Conservation (phyloP, 139 green algal genomes). For the Coccomyxa sp. region DNA sequence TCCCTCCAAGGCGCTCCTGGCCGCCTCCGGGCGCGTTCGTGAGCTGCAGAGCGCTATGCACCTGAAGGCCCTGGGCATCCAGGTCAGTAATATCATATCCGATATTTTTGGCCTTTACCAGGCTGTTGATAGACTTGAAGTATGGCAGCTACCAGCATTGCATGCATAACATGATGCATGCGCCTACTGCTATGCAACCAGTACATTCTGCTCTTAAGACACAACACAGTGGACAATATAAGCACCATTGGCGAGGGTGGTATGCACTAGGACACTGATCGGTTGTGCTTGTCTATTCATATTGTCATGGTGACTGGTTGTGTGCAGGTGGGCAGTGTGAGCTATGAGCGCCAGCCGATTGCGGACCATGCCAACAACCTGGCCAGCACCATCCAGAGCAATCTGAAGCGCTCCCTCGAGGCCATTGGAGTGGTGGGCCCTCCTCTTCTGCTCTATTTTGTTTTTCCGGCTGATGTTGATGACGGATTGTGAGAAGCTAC, state of each 20-base stretch:
- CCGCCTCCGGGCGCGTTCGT: slow-evolving; percentile 87
- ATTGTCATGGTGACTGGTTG: no score
- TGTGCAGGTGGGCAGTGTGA: slow-evolving; percentile 68
- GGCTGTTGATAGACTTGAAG: no score
- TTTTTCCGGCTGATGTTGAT: background rate
- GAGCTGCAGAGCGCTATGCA: slow-evolving; percentile 90
- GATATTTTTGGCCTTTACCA: background rate
- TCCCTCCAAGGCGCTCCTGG: slow-evolving; percentile 95
- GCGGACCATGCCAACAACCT: slow-evolving; percentile 92
- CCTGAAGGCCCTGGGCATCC: slow-evolving; percentile 89
- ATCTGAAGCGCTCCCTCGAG: slow-evolving; percentile 90
- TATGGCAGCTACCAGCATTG: no score
- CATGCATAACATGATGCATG: no score
- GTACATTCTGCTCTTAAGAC: no score
- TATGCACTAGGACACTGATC: no score
- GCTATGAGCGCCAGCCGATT: slow-evolving; percentile 88
- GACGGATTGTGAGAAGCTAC: background rate
- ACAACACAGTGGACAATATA: no score
- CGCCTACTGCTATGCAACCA: no score
- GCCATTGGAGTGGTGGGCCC: slow-evolving; percentile 81
- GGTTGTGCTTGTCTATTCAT: no score
- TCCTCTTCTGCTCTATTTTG: no score
- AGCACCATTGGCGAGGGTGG: no score
- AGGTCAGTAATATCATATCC: slow-evolving; percentile 38
- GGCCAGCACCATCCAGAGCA: slow-evolving; percentile 83